phyloP scores from a whole-genome alignment of 208 protist species.

The Acanthamoeba lenticulata region DNA sequence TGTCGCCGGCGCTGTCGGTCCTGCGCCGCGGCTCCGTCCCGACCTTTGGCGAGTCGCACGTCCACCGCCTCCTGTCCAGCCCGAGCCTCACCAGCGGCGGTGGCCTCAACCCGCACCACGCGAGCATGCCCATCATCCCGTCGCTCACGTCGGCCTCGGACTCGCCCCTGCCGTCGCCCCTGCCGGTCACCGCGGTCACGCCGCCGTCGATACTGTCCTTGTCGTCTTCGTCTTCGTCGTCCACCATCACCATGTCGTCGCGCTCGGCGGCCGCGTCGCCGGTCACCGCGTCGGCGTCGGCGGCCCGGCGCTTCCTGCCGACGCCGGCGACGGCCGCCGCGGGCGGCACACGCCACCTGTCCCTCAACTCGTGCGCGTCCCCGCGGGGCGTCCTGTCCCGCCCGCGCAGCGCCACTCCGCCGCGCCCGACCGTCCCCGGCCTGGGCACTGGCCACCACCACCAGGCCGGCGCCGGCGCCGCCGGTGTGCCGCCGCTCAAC shows the following conservation, averaged over 20 bases:
- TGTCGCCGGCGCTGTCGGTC: background rate
- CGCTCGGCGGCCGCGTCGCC: background rate
- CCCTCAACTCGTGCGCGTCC: background rate
- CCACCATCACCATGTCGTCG: too few species aligned
- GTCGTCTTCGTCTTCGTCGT: background rate
- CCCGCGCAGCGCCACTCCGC: background rate
- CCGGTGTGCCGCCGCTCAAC: background rate
- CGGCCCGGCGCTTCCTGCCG: background rate
- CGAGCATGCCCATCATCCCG: background rate
- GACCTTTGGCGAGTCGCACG: background rate
- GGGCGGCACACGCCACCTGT: background rate
- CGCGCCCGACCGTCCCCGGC: background rate
- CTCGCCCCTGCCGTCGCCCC: background rate
- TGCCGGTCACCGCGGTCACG: background rate
- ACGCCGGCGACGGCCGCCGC: too few species aligned
- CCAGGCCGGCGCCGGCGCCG: background rate
- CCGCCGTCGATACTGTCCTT: background rate
- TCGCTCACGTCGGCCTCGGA: background rate
- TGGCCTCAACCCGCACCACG: background rate
- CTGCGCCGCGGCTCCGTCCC: background rate
- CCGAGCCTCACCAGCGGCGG: background rate
- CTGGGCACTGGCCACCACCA: too few species aligned
- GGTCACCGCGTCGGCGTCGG: background rate
- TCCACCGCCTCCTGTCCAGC: background rate
- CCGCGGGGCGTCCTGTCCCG: background rate